Conservation (phyloP, 345 rosid species). For the Citrus sinensis region DNA sequence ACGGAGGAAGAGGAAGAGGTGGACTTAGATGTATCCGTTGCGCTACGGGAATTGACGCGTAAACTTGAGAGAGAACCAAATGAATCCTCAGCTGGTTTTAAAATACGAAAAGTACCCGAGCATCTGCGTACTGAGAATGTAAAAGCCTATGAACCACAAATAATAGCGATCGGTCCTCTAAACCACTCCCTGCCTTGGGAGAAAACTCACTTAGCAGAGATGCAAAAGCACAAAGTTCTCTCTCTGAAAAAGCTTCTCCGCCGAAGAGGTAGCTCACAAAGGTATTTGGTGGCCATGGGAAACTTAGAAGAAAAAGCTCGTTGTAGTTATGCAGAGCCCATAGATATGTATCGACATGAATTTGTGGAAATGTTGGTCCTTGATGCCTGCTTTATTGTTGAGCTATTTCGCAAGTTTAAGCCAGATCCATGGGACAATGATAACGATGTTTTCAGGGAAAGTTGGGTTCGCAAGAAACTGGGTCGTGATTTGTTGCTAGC, state of each 20-base stretch:
- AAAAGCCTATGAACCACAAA: constrained; percentile 17
- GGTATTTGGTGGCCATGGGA: neutral
- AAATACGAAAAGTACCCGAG: neutral
- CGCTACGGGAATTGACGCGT: fast-evolving
- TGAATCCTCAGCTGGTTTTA: no score
- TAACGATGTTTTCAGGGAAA: fast-evolving
- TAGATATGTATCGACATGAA: fast-evolving
- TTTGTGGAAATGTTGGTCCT: neutral
- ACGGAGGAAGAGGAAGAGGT: fast-evolving
- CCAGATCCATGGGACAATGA: neutral
- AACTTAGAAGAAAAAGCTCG: constrained; percentile 21
- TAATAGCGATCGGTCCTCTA: no score
- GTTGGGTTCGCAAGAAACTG: neutral
- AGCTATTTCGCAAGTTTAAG: neutral
- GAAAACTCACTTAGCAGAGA: neutral
- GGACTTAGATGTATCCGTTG: fast-evolving
- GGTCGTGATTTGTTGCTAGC: no score
- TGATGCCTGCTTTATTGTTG: neutral
- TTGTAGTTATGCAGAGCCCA: constrained; percentile 8
- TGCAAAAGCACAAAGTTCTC: neutral
- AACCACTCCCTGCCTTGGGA: fast-evolving
- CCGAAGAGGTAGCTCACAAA: neutral
- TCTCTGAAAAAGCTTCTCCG: neutral
- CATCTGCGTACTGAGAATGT: neutral
- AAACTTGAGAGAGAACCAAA: no score